Percentiles rank a stretch among this genome's conserved stretches.
Conservation (phyloP, 2,329 filamentous ascomycete species). For the Aureobasidium pullulans region DNA sequence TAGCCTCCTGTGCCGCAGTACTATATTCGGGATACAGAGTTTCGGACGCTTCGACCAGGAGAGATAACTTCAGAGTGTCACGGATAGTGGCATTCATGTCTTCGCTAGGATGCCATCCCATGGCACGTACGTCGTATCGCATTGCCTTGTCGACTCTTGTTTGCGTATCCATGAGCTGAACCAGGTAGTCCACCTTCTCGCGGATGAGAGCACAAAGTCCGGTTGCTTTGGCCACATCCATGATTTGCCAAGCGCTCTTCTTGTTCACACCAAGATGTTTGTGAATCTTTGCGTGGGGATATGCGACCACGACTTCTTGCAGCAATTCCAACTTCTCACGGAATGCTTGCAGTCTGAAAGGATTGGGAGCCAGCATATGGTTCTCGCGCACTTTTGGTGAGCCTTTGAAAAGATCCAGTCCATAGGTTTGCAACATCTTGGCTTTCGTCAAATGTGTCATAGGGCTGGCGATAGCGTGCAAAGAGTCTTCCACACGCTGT, state of each 20-base stretch:
- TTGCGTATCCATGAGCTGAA: conserved; percentile 36
- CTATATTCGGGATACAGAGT: conserved; percentile 39
- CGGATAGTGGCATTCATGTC: conserved; percentile 24
- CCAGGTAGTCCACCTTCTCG: conserved; percentile 37
- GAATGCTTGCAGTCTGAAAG: conserved; percentile 35
- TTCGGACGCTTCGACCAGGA: conserved; percentile 37
- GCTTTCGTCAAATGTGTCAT: conserved; percentile 31
- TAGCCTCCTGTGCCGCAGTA: conserved; percentile 33
- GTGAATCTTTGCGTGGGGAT: conserved; percentile 1
- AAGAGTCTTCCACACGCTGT: conserved; percentile 32
- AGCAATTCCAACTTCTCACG: conserved; percentile 38
- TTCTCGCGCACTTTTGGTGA: conserved; percentile 38
- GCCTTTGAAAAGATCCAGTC: conserved; percentile 29
- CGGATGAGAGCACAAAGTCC: conserved; percentile 34
- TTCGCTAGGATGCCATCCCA: conserved; percentile 40
- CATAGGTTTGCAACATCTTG: conserved; percentile 40
- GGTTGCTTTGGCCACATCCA: conserved; percentile 34
- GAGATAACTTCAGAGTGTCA: conserved; percentile 37
- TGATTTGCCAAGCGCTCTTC: conserved; percentile 34
- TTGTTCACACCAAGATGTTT: not conserved
- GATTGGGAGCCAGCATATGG: conserved; percentile 10
- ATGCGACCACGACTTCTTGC: conserved; percentile 28
- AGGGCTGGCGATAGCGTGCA: conserved; percentile 40
- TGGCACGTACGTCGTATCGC: conserved; percentile 37
- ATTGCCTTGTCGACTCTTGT: conserved; percentile 38